Conservation (phyloP, 2,329 filamentous ascomycete genomes). For the Hypoxylon sp. region DNA sequence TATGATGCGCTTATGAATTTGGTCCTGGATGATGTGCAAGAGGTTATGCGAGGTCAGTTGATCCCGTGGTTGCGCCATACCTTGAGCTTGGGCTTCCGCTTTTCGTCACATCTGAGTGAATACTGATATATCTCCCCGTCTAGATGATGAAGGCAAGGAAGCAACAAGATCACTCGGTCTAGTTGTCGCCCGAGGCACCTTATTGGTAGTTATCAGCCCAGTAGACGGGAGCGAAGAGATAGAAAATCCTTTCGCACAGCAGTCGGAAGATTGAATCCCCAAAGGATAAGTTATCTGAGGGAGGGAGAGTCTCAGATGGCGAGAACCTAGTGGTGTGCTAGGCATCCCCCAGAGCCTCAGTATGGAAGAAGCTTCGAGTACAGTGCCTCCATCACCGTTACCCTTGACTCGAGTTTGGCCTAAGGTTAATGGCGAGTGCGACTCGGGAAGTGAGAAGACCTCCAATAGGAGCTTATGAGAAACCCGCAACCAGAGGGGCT, state of each 20-base stretch:
- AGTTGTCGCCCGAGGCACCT: conserved; percentile 90
- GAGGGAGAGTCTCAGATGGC: background rate
- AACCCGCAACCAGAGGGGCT: background rate
- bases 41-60: conserved; percentile 83
- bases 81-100: background rate
- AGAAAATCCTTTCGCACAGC: conserved; percentile 88
- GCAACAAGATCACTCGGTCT: conserved; percentile 85
- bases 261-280: conserved; percentile 72
- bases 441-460: background rate
- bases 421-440: background rate
- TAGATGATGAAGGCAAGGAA: conserved; percentile 94
- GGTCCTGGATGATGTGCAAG: conserved; percentile 93
- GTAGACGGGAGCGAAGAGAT: conserved; percentile 97
- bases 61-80: background rate
- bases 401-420: background rate
- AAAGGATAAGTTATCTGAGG: background rate
- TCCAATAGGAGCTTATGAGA: background rate
- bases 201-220: conserved; percentile 93
- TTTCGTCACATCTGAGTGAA: too few species aligned
- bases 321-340: background rate
- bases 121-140: conserved; percentile 15
- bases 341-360: background rate
- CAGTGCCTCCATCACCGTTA: background rate
- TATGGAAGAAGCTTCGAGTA: background rate
- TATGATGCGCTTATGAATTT: conserved; percentile 99